These are phyloP conservation scores for Globisporangium alternatum DNA, from an alignment of 352 stramenopile genomes.

Conservation along the genomic window DNA sequence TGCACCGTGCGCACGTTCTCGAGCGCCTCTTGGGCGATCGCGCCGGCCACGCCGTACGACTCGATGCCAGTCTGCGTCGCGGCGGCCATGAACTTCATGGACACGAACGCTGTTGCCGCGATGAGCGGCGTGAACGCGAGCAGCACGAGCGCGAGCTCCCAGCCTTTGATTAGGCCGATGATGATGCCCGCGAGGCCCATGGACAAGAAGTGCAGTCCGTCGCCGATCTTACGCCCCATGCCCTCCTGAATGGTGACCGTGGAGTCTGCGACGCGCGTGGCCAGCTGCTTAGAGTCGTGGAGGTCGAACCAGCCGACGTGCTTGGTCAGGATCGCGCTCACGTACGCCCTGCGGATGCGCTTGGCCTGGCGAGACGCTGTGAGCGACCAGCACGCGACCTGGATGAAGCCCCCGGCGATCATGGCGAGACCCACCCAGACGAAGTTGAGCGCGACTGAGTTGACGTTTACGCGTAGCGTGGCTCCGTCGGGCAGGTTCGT, in stretches of 20 bases:
- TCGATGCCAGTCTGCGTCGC: slow-evolving; percentile 50
- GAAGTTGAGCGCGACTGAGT: slow-evolving; percentile 33
- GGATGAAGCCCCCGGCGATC: slow-evolving; percentile 30
- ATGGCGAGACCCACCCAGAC: slow-evolving; percentile 27
- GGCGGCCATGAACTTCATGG: slow-evolving; percentile 48
- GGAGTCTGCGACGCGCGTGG: slow-evolving; percentile 29
- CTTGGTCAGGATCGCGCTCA: slow-evolving; percentile 28
- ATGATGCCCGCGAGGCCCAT: slow-evolving; percentile 64
- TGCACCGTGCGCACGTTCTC: slow-evolving; percentile 73
- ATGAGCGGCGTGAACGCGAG: slow-evolving; percentile 66
- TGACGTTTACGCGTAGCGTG: slow-evolving; percentile 21
- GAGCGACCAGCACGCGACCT: slow-evolving; percentile 55
- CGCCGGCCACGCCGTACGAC: slow-evolving; percentile 61
- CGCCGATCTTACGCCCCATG: slow-evolving; percentile 64
- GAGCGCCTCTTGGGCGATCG: slow-evolving; percentile 64
- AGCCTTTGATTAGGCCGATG: slow-evolving; percentile 65
- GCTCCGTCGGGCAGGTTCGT: slow-evolving; percentile 14
- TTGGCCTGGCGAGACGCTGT: slow-evolving; percentile 57
- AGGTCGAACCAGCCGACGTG: slow-evolving; percentile 52
- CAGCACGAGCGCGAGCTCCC: slow-evolving; percentile 64
- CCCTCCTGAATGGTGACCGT: slow-evolving; percentile 55
- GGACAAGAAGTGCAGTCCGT: slow-evolving; percentile 53
- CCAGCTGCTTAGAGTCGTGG: slow-evolving; percentile 29
- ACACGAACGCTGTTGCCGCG: slow-evolving; percentile 45
- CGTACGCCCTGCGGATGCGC: slow-evolving; percentile 33